Percentiles rank a stretch among this genome's conserved stretches.
Conservation (phyloP, 2,329 filamentous ascomycete species). For the Thyridium curvatum region DNA sequence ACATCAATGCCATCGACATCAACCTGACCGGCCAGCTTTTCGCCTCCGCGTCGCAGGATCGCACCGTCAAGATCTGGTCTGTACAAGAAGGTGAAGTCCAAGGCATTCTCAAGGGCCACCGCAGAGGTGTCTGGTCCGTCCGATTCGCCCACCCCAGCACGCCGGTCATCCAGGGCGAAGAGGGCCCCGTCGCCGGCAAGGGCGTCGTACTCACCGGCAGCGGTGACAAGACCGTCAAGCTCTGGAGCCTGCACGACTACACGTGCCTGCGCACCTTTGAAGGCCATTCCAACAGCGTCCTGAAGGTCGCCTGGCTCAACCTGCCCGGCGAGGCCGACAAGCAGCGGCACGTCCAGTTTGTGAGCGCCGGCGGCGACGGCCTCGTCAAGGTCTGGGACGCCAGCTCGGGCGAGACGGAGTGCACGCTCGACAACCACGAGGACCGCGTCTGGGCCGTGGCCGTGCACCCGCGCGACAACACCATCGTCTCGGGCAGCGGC, state of each 20-base stretch:
- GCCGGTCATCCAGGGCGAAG: conserved; percentile 66
- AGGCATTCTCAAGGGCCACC: conserved; percentile 87
- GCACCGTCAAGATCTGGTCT: conserved; percentile 96
- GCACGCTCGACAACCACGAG: conserved; percentile 93
- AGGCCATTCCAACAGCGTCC: conserved; percentile 89
- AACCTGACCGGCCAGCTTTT: conserved; percentile 73
- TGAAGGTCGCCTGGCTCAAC: conserved; percentile 86
- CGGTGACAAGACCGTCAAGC: conserved; percentile 91
- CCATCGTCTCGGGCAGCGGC: conserved; percentile 82
- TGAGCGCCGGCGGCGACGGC: conserved; percentile 86
- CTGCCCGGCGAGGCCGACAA: conserved; percentile 45
- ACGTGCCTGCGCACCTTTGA: conserved; percentile 91
- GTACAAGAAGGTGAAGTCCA: conserved; percentile 82
- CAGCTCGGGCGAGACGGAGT: conserved; percentile 74
- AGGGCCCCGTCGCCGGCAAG: conserved; percentile 66
- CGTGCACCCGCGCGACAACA: conserved; percentile 58
- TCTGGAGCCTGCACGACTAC: conserved; percentile 92
- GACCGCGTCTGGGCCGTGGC: conserved; percentile 91
- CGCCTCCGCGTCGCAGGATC: conserved; percentile 93
- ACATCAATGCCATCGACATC: conserved; percentile 91
- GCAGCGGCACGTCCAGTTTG: conserved; percentile 59
- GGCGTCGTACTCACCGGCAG: conserved; percentile 85
- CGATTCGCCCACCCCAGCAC: conserved; percentile 78
- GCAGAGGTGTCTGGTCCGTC: conserved; percentile 92
- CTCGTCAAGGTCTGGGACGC: conserved; percentile 96